Percentiles rank a stretch among this genome's conserved stretches.
Evolutionary conservation across 2,329 filamentous ascomycete species (phyloP).

Genomic region (Coniochaeta sp.): DNA sequence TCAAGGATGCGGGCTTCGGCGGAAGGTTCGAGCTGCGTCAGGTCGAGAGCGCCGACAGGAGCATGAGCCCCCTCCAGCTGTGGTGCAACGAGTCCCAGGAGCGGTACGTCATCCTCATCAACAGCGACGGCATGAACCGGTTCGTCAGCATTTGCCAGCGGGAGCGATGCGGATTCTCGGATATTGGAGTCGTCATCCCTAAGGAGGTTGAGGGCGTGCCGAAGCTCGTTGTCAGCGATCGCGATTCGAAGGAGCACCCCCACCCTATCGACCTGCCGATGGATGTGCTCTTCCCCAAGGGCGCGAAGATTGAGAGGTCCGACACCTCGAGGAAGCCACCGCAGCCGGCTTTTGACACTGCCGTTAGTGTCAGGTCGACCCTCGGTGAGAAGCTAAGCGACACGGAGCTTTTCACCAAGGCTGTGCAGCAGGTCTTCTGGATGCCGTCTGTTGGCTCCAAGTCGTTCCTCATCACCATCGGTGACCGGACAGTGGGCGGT

Average conservation of each 20-base stretch:
- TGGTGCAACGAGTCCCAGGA: conserved; percentile 98
- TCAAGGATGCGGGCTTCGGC: conserved; percentile 85
- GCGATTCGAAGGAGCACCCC: conserved; percentile 67
- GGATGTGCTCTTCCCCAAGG: conserved; percentile 80
- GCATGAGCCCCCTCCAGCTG: conserved; percentile 93
- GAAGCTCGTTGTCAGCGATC: conserved; percentile 72
- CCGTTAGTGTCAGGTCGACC: conserved; percentile 56
- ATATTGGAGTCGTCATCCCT: conserved; percentile 72
- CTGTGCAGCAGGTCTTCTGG: conserved; percentile 72
- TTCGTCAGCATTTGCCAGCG: conserved; percentile 65
- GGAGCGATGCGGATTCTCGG: conserved; percentile 87
- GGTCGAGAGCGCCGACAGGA: conserved; percentile 79
- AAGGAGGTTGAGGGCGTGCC: conserved; percentile 56
- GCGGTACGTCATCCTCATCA: conserved; percentile 86
- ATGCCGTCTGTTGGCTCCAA: conserved; percentile 93
- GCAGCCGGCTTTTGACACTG: conserved; percentile 66
- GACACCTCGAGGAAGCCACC: conserved; percentile 63
- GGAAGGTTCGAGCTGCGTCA: conserved; percentile 93
- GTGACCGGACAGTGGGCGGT: conserved; percentile 85
- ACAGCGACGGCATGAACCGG: conserved; percentile 70
- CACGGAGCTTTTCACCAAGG: conserved; percentile 51
- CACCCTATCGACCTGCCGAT: conserved; percentile 85
- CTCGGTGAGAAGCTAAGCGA: conserved; percentile 47
- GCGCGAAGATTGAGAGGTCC: conserved; percentile 70
- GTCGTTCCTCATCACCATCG: conserved; percentile 94